Evolutionary conservation across 2,329 filamentous ascomycete genomes (phyloP), one percentile per base, ranked within the genome.

Genomic region (Fusarium sp.): DNA sequence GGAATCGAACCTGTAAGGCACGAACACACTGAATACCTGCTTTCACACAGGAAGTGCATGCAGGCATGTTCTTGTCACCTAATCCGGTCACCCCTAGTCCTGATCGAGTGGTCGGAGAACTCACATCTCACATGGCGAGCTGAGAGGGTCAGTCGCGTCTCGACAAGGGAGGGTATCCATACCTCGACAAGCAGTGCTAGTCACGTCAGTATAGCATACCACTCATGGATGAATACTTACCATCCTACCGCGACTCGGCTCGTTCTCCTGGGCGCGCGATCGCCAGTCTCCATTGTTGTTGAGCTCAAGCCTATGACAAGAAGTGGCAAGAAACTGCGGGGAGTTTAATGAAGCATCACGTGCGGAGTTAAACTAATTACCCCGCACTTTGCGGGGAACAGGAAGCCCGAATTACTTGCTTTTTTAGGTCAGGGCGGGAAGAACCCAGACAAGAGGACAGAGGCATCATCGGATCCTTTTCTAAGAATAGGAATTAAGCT

Each of bases 231-330:
- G 0, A 3, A 12, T 25, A 27, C 54, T 17, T 59, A 62, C 68
- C 70, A 70, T 72, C 70, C 68, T 65, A 70, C 63, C n/a, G 70
- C 58, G 35, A 70, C 70, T 25, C 70, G 68, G 4, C 70, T 62
- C 32, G 37, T 40, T 45, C 70, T 70, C 43, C 40, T 60, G 25
- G 57, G 30, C 27, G 37, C 25, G 37, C 57, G 57, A 32, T 60
- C 57, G n/a, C 57, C 25, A 43, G 57, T 17, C 11, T 33, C 37
- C 57, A 60, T 60, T 30, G 57, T 60, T 40, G 57, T 37, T 30
- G 37, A 32, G 40, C 37, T 43, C 25, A 43, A 27, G 17, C 33
- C 57, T 37, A 32, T 20, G 38, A 25, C 33, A 37, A 17, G 37
- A 32, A 30, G 30, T 30, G 40, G 37, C 57, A n/a, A 30, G 25